These are phyloP conservation scores for Blastomyces gilchristii DNA, from an alignment of 2,329 filamentous ascomycete species.

Conservation along the genomic window DNA sequence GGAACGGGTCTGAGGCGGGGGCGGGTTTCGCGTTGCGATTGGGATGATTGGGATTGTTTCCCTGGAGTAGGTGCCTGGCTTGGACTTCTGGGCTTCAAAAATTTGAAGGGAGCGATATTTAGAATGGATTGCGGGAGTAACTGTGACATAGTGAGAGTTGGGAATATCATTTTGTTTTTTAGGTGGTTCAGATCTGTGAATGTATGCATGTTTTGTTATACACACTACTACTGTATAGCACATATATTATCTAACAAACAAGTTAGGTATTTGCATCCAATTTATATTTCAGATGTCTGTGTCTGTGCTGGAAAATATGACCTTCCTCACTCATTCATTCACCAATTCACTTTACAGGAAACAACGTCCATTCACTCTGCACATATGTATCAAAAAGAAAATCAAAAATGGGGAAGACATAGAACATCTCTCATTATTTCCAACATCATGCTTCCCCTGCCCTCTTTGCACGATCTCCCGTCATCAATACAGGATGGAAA, in stretches of 20 bases:
- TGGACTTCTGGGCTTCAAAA: neutral
- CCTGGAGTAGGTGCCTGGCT: neutral
- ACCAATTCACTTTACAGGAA: too few species aligned
- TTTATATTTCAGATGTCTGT: neutral
- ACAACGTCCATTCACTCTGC: too few species aligned
- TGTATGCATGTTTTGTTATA: neutral
- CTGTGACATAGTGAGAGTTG: neutral
- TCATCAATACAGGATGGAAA: too few species aligned
- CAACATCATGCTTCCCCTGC: too few species aligned
- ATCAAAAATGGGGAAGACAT: too few species aligned
- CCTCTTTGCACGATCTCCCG: too few species aligned
- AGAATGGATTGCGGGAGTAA: neutral
- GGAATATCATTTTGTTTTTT: neutral
- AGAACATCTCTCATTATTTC: too few species aligned
- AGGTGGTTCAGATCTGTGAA: neutral
- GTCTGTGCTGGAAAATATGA: too few species aligned
- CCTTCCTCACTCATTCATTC: too few species aligned
- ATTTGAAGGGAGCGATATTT: neutral
- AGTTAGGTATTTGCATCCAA: neutral
- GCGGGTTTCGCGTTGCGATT: constrained; percentile 51
- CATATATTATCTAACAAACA: neutral
- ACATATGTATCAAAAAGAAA: too few species aligned
- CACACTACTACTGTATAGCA: neutral
- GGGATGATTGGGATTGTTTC: constrained; percentile 22
- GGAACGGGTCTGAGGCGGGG: constrained; percentile 48